These are phyloP conservation scores for Eucalyptus leucophloia DNA, from an alignment of 345 rosid species.

Conservation along the genomic window DNA sequence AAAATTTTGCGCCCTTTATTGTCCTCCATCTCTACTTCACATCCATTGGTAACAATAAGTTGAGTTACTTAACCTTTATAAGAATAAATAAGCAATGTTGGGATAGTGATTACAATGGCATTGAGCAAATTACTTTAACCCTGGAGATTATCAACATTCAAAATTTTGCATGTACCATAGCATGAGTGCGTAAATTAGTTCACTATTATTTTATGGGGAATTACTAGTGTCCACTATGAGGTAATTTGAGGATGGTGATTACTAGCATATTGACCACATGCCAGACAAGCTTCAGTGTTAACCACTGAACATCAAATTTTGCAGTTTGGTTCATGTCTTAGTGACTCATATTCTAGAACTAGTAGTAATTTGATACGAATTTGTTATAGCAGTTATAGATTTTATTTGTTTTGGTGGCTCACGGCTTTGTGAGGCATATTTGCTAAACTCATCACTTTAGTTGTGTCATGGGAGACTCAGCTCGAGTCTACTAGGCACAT, in stretches of 20 bases:
- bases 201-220: neutral
- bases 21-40: neutral
- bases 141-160: neutral
- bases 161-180: neutral
- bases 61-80: neutral
- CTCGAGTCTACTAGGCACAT: neutral
- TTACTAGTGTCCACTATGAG: neutral
- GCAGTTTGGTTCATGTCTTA: neutral
- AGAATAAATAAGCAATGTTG: neutral
- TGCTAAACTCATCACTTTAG: neutral
- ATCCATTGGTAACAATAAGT: neutral
- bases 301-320: neutral
- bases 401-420: neutral
- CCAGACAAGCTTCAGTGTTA: neutral
- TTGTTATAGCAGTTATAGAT: neutral
- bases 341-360: neutral
- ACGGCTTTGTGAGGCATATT: neutral
- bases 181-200: neutral
- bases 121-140: neutral
- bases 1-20: neutral
- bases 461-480: neutral
- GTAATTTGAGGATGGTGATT: neutral
- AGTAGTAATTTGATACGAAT: neutral
- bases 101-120: neutral
- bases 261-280: neutral